Base-by-base conservation (phyloP, 192 early-diverging fungal species). In the Pilaira anomala region DNA sequence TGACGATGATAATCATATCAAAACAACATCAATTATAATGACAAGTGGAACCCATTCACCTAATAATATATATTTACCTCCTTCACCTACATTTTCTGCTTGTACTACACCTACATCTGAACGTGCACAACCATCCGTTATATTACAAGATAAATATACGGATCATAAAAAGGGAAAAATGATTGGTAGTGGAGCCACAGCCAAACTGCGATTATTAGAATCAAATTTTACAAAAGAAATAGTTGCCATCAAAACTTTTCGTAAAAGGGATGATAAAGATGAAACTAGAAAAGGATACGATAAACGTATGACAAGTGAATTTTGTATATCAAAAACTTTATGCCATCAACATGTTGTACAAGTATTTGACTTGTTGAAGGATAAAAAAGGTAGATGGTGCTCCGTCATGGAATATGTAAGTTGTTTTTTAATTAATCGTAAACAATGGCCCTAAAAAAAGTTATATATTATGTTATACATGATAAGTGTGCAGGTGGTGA, bases 351-450 rank as follows among this genome's bases (percentile, higher is more conserved):
- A 98, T 73, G 78, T 98, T 19, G 88, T 98, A 22, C 81, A 87
- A 65, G 96, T 94, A 0, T 88, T 96, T 30, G 97, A 98, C 73
- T 77, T 98, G 62, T 89, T 98, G 41, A 91, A 98, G 73, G 97
- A 98, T 69, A 85, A 91, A 51, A 82, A 88, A n/a, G 81, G 85
- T 41, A 83, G 85, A 69, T 92, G 89, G 91, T 95, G 89, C 72
- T 80, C 85, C 58, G 85, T 88, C 16, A 89, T 88, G 86, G 82
- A 84, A 74, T 68, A 63, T 58, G 79, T 80, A 79, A 56, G 68
- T 68, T 7, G 42, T 7, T 33, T 29, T 40, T 16, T 16, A 30
- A 6, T 25, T 21, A 26, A 22, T 44, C 13, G 6, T n/a, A n/a
- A 21, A 33, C 3, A 26, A 3, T 50, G 6, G 24, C 30, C 22